These are phyloP conservation scores for Ambrosia hybrid DNA, from an alignment of 140 eudicot genomes.

Conservation along the genomic window DNA sequence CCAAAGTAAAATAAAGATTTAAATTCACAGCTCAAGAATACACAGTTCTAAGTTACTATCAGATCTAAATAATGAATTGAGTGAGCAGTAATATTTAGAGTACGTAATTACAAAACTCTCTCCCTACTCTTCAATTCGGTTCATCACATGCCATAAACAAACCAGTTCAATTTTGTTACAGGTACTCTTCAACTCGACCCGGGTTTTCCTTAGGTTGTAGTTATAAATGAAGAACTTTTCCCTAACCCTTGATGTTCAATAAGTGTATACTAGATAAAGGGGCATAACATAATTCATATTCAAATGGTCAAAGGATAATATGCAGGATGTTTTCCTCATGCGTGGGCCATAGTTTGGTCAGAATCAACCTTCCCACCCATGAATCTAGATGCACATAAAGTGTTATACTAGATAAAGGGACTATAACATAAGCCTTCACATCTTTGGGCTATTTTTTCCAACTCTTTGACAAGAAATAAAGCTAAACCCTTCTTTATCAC, in stretches of 20 bases:
- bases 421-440: constrained; percentile 40
- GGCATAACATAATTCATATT: constrained; percentile 26
- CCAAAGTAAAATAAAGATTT: no score
- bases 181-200: not conserved
- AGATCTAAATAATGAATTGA: no score
- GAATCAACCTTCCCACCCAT: constrained; percentile 26
- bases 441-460: constrained; percentile 20
- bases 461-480: constrained; percentile 39
- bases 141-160: not conserved
- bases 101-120: no score
- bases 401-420: constrained; percentile 19
- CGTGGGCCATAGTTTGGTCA: constrained; percentile 48
- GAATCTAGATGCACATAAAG: constrained; percentile 25
- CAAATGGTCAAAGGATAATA: constrained; percentile 40
- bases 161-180: not conserved
- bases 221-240: not conserved
- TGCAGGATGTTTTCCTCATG: constrained; percentile 33
- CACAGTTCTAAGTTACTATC: not conserved
- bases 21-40: not conserved
- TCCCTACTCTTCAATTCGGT: not conserved
- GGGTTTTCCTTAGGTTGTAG: not conserved
- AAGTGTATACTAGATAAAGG: not conserved
- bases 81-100: no score
- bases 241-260: constrained; percentile 24
- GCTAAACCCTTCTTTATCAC: constrained; percentile 31